These are phyloP conservation scores for Apostasia ramifera DNA, from an alignment of 106 monocot genomes.

Conservation along the genomic window DNA sequence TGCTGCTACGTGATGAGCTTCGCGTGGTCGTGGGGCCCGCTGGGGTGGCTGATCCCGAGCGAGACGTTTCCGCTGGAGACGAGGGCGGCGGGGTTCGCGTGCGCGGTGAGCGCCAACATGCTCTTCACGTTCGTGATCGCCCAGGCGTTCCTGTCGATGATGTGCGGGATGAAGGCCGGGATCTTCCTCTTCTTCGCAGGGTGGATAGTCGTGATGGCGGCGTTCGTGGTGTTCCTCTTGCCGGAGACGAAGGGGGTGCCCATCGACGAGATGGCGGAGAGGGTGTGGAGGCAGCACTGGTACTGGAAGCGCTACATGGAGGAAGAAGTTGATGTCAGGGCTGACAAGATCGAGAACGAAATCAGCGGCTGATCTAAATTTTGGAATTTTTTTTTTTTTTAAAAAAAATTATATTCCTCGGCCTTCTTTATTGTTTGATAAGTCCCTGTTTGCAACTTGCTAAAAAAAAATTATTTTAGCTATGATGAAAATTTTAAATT, in stretches of 20 bases:
- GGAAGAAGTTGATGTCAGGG: not conserved
- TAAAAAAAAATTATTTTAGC: too few relatives aligned
- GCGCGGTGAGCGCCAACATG: conserved; percentile 32
- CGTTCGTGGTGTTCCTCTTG: conserved; percentile 18
- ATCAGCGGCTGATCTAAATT: not conserved
- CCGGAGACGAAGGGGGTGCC: conserved; percentile 31
- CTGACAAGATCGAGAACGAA: not conserved
- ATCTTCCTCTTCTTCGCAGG: conserved; percentile 33
- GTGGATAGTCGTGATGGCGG: conserved; percentile 20
- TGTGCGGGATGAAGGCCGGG: conserved; percentile 23
- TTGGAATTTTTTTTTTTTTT: too few relatives aligned
- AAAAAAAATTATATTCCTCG: too few relatives aligned
- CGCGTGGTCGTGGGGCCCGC: conserved; percentile 31
- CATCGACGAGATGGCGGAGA: conserved; percentile 29
- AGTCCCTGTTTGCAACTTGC: too few relatives aligned
- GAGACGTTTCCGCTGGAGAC: conserved; percentile 33
- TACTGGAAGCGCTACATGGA: conserved; percentile 23
- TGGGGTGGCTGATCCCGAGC: conserved; percentile 31
- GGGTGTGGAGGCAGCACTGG: conserved; percentile 29
- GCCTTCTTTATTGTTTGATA: too few relatives aligned
- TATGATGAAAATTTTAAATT: too few relatives aligned
- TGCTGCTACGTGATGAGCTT: conserved; percentile 23
- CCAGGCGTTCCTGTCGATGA: conserved; percentile 32
- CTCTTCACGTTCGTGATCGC: conserved; percentile 34
- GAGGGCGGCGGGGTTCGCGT: conserved; percentile 24